Conservation (phyloP, 768 basidiomycete species). For the Phylloporus arenicola region DNA sequence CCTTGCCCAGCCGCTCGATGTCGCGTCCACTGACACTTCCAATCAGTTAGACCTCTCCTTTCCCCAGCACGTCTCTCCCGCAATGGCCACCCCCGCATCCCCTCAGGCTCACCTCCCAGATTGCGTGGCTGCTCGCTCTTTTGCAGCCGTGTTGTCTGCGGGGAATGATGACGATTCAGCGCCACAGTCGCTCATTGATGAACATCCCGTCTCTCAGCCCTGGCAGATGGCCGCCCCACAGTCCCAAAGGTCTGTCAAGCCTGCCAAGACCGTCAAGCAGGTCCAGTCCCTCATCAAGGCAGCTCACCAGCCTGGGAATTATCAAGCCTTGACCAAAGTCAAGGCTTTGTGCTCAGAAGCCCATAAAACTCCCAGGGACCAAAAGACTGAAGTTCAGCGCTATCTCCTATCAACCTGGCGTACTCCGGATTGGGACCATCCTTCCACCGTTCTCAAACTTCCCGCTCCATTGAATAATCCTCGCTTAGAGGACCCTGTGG, state of each 20-base stretch:
- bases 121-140: conserved; percentile 32
- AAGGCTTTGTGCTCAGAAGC: conserved; percentile 44
- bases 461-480: conserved; percentile 35
- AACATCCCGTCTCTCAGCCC: conserved; percentile 8
- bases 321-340: conserved; percentile 36
- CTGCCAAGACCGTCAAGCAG: conserved; percentile 36
- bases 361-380: conserved; percentile 39
- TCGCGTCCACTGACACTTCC: conserved; percentile 1
- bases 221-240: conserved; percentile 24
- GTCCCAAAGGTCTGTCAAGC: conserved; percentile 15
- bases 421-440: conserved; percentile 34
- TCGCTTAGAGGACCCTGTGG: conserved; percentile 42
- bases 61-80: conserved; percentile 18
- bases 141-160: conserved; percentile 29
- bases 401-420: conserved; percentile 41
- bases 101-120: conserved; percentile 32
- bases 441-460: conserved; percentile 15
- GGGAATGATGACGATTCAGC: conserved; percentile 25
- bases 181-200: conserved; percentile 23
- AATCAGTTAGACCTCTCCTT: conserved; percentile 18
- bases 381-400: conserved; percentile 41
- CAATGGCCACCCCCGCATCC: conserved; percentile 30
- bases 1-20: conserved; percentile 2
- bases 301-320: conserved; percentile 40
- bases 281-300: conserved; percentile 39